These are phyloP conservation scores for Prunus mira DNA, from an alignment of 306 rosid species.

Conservation along the genomic window DNA sequence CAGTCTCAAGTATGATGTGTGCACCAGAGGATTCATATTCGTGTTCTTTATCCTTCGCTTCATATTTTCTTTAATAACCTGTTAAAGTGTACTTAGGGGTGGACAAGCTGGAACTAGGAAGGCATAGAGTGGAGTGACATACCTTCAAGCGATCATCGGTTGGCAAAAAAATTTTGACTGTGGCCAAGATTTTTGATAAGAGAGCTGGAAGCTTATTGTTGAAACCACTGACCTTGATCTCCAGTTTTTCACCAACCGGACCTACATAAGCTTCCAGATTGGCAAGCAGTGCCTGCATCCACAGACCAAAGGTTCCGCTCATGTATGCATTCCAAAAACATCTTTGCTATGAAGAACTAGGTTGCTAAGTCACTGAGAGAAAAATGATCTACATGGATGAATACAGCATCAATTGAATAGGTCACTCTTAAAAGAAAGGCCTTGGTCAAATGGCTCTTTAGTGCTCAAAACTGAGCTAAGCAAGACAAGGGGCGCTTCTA, in stretches of 20 bases:
- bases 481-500: neutral
- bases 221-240: conserved; percentile 86
- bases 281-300: conserved; percentile 81
- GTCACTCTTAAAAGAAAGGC: neutral
- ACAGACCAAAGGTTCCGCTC: neutral
- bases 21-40: conserved; percentile 90
- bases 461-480: neutral
- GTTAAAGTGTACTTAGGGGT: conserved; percentile 26
- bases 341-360: neutral
- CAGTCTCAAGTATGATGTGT: conserved; percentile 73
- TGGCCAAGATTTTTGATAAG: conserved; percentile 55
- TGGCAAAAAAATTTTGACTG: conserved; percentile 59
- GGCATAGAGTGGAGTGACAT: neutral
- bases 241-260: conserved; percentile 65
- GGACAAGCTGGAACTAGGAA: conserved; percentile 26
- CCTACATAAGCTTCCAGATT: conserved; percentile 90
- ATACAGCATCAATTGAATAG: neutral
- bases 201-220: conserved; percentile 82
- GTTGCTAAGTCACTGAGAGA: neutral
- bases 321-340: neutral
- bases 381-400: neutral
- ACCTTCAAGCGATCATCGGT: conserved; percentile 73
- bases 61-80: conserved; percentile 85
- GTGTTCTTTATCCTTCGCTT: conserved; percentile 70
- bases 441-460: neutral